Conservation (phyloP, 2,329 filamentous ascomycete species). For the Coleophoma eucalyptorum region DNA sequence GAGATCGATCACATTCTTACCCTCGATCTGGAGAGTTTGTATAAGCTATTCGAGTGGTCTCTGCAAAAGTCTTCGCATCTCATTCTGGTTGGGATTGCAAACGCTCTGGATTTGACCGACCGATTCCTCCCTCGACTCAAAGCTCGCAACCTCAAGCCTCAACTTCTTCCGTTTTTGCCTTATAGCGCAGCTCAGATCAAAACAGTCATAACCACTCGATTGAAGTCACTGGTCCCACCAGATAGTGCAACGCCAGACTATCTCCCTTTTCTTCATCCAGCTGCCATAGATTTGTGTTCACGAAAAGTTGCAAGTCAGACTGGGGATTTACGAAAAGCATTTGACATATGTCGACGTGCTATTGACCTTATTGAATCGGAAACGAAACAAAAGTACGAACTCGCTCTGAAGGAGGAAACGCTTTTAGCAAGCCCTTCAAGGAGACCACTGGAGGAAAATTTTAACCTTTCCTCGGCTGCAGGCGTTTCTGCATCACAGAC, state of each 20-base stretch:
- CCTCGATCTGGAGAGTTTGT: conserved; percentile 82
- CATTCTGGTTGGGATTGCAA: conserved; percentile 87
- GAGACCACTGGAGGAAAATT: conserved; percentile 75
- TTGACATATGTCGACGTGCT: conserved; percentile 86
- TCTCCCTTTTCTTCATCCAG: conserved; percentile 87
- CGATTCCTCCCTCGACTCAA: conserved; percentile 92
- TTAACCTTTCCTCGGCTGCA: conserved; percentile 62
- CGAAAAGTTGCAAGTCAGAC: conserved; percentile 94
- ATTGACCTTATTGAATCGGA: conserved; percentile 88
- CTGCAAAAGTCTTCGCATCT: conserved; percentile 76
- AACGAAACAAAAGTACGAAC: conserved; percentile 69
- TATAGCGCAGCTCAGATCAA: conserved; percentile 88
- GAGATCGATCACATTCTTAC: conserved; percentile 94
- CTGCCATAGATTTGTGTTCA: conserved; percentile 88
- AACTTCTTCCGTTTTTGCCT: conserved; percentile 85
- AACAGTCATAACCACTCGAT: conserved; percentile 77
- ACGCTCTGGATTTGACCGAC: conserved; percentile 92
- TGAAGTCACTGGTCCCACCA: conserved; percentile 67
- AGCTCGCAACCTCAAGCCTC: conserved; percentile 85
- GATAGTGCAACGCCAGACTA: conserved; percentile 51
- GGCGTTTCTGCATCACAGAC: conserved; percentile 32
- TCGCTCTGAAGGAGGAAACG: conserved; percentile 51
- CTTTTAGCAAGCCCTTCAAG: conserved; percentile 65
- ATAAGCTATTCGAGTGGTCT: conserved; percentile 96
- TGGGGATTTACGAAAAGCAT: conserved; percentile 90